Evolutionary conservation across 306 rosid species (phyloP).

Genomic region (Cicer yamashitae): DNA sequence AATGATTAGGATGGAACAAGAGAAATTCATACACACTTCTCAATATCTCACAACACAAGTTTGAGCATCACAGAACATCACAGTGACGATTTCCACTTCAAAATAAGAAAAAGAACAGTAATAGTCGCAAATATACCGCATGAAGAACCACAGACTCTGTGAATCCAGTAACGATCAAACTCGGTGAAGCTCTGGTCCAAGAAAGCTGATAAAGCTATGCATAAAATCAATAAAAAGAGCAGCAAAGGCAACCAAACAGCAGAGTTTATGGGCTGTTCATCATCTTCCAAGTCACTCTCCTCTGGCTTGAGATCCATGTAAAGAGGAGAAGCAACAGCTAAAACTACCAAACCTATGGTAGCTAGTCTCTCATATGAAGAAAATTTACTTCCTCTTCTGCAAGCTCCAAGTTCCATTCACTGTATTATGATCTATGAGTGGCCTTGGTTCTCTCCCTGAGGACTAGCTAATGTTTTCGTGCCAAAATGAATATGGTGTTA

Average conservation of each 20-base stretch:
- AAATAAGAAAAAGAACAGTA: constrained; percentile 71
- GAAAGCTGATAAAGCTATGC: constrained; percentile 57
- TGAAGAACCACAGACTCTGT: constrained; percentile 88
- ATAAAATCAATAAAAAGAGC: constrained; percentile 64
- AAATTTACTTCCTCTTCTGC: constrained; percentile 55
- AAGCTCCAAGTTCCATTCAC: constrained; percentile 64
- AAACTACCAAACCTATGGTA: constrained; percentile 62
- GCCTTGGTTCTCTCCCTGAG: constrained; percentile 25
- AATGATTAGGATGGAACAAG: neutral
- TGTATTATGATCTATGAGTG: neutral
- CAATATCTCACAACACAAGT: constrained; percentile 13
- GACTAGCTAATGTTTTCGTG: constrained; percentile 16
- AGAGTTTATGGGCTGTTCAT: constrained; percentile 52
- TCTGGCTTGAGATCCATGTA: constrained; percentile 64
- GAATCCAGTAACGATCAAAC: constrained; percentile 87
- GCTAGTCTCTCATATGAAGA: constrained; percentile 67
- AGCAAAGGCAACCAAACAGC: constrained; percentile 66
- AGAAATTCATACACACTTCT: constrained; percentile 9
- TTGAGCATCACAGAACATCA: constrained; percentile 49
- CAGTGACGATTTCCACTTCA: constrained; percentile 72
- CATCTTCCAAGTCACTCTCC: constrained; percentile 53
- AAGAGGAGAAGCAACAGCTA: constrained; percentile 87
- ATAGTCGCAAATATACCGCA: constrained; percentile 68
- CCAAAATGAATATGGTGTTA: neutral
- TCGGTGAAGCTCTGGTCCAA: constrained; percentile 60